Conservation (phyloP, 108 stramenopile species). For the Hondaea fermentalgiana region DNA sequence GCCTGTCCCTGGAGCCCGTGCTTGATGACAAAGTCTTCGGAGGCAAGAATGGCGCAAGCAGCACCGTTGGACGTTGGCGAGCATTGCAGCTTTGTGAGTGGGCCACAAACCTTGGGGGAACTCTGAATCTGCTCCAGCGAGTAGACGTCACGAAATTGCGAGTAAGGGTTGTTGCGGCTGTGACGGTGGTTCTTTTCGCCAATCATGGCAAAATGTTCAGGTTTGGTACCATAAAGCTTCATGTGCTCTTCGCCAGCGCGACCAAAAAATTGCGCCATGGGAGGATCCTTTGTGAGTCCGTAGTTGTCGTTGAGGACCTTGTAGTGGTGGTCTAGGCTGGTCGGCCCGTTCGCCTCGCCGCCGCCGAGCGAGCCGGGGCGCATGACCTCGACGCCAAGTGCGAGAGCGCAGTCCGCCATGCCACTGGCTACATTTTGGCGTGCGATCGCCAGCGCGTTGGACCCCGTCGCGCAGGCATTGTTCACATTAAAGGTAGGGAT, state of each 20-base stretch:
- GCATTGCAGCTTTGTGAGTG: not conserved
- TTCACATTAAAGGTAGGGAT: not conserved
- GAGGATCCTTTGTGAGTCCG: not conserved
- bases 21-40: not conserved
- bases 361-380: not conserved
- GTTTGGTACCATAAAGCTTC: not conserved
- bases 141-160: not conserved
- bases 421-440: not conserved
- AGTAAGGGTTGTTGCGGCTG: not conserved
- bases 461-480: conserved; percentile 1
- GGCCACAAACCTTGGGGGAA: not conserved
- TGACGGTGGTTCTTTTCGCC: conserved; percentile 1
- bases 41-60: not conserved
- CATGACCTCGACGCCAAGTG: not conserved
- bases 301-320: not conserved
- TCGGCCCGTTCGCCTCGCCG: not conserved
- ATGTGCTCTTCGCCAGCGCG: not conserved
- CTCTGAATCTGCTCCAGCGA: not conserved
- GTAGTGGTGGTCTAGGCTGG: not conserved
- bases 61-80: not conserved
- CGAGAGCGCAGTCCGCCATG: not conserved
- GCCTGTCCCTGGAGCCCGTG: not conserved
- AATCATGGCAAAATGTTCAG: conserved; percentile 2
- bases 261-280: not conserved
- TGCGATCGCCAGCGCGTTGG: not conserved